Evolutionary conservation across 2,329 filamentous ascomycete genomes (phyloP).

Genomic region (Aureobasidium sp.): DNA sequence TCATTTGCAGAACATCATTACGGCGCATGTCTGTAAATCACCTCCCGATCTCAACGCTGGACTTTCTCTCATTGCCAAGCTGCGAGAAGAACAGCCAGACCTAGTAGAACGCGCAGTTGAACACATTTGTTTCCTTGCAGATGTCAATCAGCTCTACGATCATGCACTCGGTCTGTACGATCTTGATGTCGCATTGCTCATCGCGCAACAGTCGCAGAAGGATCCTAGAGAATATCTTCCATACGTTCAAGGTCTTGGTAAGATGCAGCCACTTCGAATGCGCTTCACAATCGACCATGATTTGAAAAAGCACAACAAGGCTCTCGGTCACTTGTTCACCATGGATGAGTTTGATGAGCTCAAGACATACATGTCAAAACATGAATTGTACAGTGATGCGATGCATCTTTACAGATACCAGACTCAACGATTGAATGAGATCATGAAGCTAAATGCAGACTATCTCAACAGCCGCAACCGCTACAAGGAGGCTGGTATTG

Average conservation of each 20-base stretch:
- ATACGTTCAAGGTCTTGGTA: conserved; percentile 81
- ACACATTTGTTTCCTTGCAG: conserved; percentile 94
- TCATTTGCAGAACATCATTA: conserved; percentile 85
- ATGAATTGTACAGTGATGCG: conserved; percentile 70
- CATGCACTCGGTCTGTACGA: conserved; percentile 86
- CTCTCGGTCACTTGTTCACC: conserved; percentile 66
- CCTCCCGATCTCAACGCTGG: conserved; percentile 87
- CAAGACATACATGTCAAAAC: conserved; percentile 68
- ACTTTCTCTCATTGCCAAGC: conserved; percentile 66
- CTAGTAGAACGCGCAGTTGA: conserved; percentile 84
- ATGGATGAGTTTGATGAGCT: conserved; percentile 72
- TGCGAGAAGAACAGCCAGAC: conserved; percentile 59
- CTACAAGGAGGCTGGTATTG: conserved; percentile 77
- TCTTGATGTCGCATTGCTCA: conserved; percentile 77
- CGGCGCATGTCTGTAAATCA: conserved; percentile 86
- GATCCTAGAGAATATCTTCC: conserved; percentile 93
- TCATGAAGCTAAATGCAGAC: conserved; percentile 73
- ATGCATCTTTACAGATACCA: conserved; percentile 82
- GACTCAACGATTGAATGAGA: conserved; percentile 52
- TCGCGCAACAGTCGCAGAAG: conserved; percentile 92
- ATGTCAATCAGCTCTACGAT: conserved; percentile 87
- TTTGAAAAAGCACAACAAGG: conserved; percentile 68
- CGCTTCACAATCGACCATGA: conserved; percentile 85
- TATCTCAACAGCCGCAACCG: conserved; percentile 68
- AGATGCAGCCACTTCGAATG: conserved; percentile 61